Evolutionary conservation across 1,284 basidiomycete species (phyloP).

Genomic region (Psilocybe mexicana): DNA sequence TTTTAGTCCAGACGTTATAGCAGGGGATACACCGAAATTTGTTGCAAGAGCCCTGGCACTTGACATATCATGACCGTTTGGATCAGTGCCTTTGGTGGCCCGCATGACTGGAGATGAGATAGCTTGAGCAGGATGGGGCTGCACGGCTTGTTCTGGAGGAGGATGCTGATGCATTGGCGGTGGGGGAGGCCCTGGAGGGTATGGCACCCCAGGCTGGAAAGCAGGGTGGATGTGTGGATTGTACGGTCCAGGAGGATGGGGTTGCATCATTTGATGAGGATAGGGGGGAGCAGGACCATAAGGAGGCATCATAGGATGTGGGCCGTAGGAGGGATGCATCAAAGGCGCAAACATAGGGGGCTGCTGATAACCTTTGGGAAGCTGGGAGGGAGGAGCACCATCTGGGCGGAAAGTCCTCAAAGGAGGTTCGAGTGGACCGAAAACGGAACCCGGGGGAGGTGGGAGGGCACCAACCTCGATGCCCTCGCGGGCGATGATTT

Average conservation of each 20-base stretch:
- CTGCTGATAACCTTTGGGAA: conserved; percentile 45
- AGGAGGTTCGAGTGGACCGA: conserved; percentile 37
- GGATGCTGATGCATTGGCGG: conserved; percentile 28
- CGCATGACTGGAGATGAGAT: conserved; percentile 29
- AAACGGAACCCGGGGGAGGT: conserved; percentile 29
- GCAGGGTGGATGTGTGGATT: conserved; percentile 43
- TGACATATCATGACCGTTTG: conserved; percentile 74
- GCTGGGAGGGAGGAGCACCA: conserved; percentile 31
- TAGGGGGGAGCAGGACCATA: conserved; percentile 39
- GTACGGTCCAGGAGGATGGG: conserved; percentile 46
- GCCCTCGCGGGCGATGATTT: conserved; percentile 62
- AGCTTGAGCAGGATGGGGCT: conserved; percentile 25
- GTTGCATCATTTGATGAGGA: conserved; percentile 48
- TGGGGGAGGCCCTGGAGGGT: conserved; percentile 30
- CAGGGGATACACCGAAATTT: conserved; percentile 72
- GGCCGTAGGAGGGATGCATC: conserved; percentile 31
- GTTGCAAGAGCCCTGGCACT: conserved; percentile 70
- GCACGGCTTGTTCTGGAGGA: conserved; percentile 30
- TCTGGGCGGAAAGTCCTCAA: conserved; percentile 32
- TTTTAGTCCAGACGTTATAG: conserved; percentile 65
- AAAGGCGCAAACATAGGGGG: conserved; percentile 39
- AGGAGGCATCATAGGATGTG: conserved; percentile 35
- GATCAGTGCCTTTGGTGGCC: conserved; percentile 66
- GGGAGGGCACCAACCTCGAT: conserved; percentile 48
- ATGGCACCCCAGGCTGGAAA: conserved; percentile 43